Conservation (phyloP, 441 rosid species). For the Gossypium laxum region DNA sequence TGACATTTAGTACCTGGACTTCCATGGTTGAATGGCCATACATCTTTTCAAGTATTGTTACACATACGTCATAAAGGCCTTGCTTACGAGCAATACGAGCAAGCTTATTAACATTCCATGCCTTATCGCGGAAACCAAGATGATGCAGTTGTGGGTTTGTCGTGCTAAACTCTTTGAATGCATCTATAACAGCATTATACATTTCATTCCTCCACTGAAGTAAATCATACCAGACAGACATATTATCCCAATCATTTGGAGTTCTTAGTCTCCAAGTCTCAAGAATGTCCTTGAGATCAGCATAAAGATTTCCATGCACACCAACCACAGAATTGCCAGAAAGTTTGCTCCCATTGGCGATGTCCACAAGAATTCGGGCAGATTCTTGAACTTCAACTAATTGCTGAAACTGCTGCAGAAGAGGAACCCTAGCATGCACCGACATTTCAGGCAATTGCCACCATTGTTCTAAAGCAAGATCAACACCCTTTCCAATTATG, state of each 20-base stretch:
- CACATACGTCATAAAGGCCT: conserved; percentile 88
- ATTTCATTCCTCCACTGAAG: conserved; percentile 98
- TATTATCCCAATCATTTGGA: conserved; percentile 96
- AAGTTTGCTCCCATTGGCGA: conserved; percentile 72
- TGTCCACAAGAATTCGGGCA: conserved; percentile 68
- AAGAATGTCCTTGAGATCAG: conserved; percentile 92
- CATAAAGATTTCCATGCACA: conserved; percentile 67
- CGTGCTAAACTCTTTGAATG: conserved; percentile 66
- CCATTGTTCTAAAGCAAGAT: conserved; percentile 92
- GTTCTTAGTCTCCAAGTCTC: conserved; percentile 96
- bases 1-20: conserved; percentile 62
- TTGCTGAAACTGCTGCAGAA: conserved; percentile 94
- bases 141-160: conserved; percentile 83
- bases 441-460: conserved; percentile 99
- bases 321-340: conserved; percentile 52
- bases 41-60: conserved; percentile 86
- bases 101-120: conserved; percentile 98
- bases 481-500: conserved; percentile 78
- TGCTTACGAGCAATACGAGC: conserved; percentile 95
- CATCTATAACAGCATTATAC: conserved; percentile 83
- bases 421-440: conserved; percentile 82
- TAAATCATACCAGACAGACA: conserved; percentile 92
- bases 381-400: conserved; percentile 97
- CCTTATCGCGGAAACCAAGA: conserved; percentile 96
- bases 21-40: conserved; percentile 97